Percentiles rank a stretch among this genome's conserved stretches.
Evolutionary conservation across 805 yeast genomes (phyloP).

Genomic region (Wickerhamomyces queroliae): DNA sequence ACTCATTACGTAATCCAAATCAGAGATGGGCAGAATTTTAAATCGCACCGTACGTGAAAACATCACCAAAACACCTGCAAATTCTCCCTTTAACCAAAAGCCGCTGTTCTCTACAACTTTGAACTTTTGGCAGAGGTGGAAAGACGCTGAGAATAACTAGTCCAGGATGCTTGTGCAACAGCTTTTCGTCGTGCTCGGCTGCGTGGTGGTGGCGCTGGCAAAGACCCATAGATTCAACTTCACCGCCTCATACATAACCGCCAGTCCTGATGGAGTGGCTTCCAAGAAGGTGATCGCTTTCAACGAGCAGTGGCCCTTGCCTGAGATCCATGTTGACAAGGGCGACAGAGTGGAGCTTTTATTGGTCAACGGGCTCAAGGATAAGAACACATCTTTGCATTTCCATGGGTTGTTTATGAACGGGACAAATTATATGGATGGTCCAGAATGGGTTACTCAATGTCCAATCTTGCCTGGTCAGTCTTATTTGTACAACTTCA

Average conservation of each 20-base stretch:
- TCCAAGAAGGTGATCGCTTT: constrained; percentile 59
- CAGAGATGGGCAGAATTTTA: too few relatives aligned
- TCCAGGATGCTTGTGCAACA: not conserved
- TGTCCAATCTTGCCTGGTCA: constrained; percentile 73
- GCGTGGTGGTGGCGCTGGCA: constrained; percentile 7
- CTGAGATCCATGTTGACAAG: constrained; percentile 55
- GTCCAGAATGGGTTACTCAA: constrained; percentile 74
- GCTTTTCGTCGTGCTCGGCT: not conserved
- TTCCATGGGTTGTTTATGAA: constrained; percentile 76
- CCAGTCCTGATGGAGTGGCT: constrained; percentile 60
- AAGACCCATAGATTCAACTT: constrained; percentile 51
- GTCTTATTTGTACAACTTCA: constrained; percentile 63
- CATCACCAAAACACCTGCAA: not conserved
- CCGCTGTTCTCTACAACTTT: too few relatives aligned
- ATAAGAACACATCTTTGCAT: constrained; percentile 56
- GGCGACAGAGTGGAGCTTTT: constrained; percentile 58
- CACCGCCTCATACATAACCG: constrained; percentile 52
- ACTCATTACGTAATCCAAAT: too few relatives aligned
- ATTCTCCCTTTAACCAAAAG: not conserved
- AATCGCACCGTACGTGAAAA: not conserved
- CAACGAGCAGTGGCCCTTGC: constrained; percentile 70
- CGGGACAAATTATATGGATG: constrained; percentile 63
- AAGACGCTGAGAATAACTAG: constrained; percentile 8
- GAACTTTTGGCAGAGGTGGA: too few relatives aligned
- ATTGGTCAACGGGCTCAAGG: constrained; percentile 55